Conservation (phyloP, 2,329 filamentous ascomycete species). For the Simplicillium sp. region DNA sequence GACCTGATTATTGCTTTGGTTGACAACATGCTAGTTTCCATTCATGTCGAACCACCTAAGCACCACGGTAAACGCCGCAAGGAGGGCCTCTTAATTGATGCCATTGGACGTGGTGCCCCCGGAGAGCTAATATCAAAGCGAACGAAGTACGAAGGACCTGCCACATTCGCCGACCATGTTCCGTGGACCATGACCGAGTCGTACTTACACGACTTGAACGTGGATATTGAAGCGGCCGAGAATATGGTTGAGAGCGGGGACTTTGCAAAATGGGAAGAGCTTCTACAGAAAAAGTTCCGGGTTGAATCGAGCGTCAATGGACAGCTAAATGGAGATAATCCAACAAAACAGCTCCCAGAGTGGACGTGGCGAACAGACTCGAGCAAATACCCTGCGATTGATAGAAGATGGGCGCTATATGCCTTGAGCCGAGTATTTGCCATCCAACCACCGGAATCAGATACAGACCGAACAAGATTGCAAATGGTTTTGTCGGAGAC, state of each 20-base stretch:
- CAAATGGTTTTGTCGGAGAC: constrained; percentile 35
- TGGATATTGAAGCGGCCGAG: constrained; percentile 37
- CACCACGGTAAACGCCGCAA: constrained; percentile 45
- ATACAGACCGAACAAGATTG: constrained; percentile 21
- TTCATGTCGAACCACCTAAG: constrained; percentile 58
- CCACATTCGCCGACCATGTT: constrained; percentile 24
- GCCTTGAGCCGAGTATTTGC: constrained; percentile 53
- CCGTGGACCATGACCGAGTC: constrained; percentile 41
- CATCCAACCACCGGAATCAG: constrained; percentile 34
- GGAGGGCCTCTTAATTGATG: constrained; percentile 61
- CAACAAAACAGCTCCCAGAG: constrained; percentile 14
- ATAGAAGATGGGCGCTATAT: constrained; percentile 57
- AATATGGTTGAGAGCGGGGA: constrained; percentile 34
- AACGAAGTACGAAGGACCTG: constrained; percentile 16
- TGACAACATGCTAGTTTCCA: constrained; percentile 54
- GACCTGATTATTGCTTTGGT: constrained; percentile 56
- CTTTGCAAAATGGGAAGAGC: constrained; percentile 37
- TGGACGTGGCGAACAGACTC: constrained; percentile 41
- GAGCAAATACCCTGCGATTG: constrained; percentile 41
- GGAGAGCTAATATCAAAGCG: constrained; percentile 25
- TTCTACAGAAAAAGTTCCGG: constrained; percentile 39
- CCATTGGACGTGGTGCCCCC: constrained; percentile 55
- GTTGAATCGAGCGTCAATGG: constrained; percentile 20
- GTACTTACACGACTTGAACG: constrained; percentile 35
- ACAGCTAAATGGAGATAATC: constrained; percentile 7